phyloP scores from a whole-genome alignment of 208 protist species.

The Trypanosoma avium region DNA sequence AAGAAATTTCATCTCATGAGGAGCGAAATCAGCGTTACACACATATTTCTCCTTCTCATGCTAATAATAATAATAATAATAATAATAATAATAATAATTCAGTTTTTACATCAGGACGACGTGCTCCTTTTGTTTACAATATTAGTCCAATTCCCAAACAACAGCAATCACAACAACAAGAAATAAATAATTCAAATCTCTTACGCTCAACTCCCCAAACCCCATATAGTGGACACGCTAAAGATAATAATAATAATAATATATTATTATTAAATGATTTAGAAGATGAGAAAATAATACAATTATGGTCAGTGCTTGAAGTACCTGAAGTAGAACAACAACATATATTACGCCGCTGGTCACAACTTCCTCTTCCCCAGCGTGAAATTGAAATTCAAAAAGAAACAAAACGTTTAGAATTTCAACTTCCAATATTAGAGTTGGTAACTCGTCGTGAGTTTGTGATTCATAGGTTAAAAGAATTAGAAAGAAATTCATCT shows the following conservation, averaged over 20 bases:
- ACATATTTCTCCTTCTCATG: not conserved
- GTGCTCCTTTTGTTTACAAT: no score
- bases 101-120: not conserved
- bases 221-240: conserved; percentile 12
- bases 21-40: conserved; percentile 8
- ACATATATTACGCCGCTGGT: conserved; percentile 22
- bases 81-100: no score
- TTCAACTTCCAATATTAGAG: conserved; percentile 75
- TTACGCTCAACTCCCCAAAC: not conserved
- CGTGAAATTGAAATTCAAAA: conserved; percentile 21
- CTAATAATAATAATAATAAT: no score
- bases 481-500: conserved; percentile 17
- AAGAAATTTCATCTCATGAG: conserved; percentile 30
- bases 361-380: conserved; percentile 3
- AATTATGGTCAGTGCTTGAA: conserved; percentile 64
- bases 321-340: conserved; percentile 37
- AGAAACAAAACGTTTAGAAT: conserved; percentile 54
- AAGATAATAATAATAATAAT: not conserved
- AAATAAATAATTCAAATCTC: not conserved
- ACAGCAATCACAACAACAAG: not conserved
- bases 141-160: no score
- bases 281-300: conserved; percentile 27
- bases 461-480: conserved; percentile 40
- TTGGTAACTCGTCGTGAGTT: conserved; percentile 68
- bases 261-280: not conserved